These are phyloP conservation scores for Magnolia kwangsiensis DNA, from an alignment of 164 flowering plant genomes.

Conservation along the genomic window DNA sequence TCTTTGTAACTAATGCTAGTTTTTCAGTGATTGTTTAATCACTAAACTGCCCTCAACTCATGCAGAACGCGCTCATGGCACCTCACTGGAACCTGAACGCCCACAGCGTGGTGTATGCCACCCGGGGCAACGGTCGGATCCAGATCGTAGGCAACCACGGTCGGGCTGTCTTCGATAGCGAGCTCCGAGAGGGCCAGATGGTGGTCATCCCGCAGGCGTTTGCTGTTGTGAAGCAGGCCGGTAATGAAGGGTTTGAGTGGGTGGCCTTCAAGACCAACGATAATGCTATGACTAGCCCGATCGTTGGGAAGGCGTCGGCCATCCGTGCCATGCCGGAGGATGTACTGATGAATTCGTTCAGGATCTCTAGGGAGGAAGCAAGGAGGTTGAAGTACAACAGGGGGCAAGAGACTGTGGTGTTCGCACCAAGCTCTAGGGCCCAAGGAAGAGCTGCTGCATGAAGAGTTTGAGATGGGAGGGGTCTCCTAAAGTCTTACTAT, in stretches of 20 bases:
- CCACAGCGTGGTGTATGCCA: slow-evolving; percentile 48
- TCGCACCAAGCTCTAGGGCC: slow-evolving; percentile 19
- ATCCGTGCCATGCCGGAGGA: slow-evolving; percentile 38
- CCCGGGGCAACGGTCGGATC: slow-evolving; percentile 44
- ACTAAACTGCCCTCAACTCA: not conserved
- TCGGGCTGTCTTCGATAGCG: slow-evolving; percentile 34
- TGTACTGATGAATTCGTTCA: slow-evolving; percentile 7
- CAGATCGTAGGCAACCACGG: slow-evolving; percentile 46
- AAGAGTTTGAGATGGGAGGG: not conserved
- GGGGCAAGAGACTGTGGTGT: slow-evolving; percentile 20
- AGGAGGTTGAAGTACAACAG: slow-evolving; percentile 38
- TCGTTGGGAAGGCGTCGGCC: slow-evolving; percentile 45
- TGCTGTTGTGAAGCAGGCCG: slow-evolving; percentile 37
- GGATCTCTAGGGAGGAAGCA: slow-evolving; percentile 41
- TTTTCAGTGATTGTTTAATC: not conserved
- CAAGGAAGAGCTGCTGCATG: not conserved
- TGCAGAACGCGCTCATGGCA: slow-evolving; percentile 48
- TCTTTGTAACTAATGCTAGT: not conserved
- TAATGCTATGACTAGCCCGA: slow-evolving; percentile 38
- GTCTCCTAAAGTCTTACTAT: too few relatives aligned
- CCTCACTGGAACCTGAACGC: slow-evolving; percentile 61
- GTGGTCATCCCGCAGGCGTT: slow-evolving; percentile 51
- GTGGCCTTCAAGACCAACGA: slow-evolving; percentile 51
- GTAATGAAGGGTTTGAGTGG: slow-evolving; percentile 45
- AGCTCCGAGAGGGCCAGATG: slow-evolving; percentile 38